Evolutionary conservation across 305 asterid species (phyloP).

Genomic region (Fraxinus ornus): DNA sequence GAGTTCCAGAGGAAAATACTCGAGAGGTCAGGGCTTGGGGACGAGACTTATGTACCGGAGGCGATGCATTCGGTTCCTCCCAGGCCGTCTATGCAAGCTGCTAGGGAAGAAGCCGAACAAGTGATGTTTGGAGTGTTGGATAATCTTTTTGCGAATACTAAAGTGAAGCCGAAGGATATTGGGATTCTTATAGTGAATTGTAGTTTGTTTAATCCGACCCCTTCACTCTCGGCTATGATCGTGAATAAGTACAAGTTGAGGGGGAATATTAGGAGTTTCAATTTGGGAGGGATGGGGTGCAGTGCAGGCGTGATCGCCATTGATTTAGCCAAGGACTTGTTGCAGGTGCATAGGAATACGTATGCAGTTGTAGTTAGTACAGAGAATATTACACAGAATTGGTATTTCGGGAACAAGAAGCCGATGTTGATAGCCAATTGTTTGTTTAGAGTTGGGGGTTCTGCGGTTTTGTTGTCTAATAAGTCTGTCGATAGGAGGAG

Average conservation of each 20-base stretch:
- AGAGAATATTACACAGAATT: slow-evolving; percentile 28
- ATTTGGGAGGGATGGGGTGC: slow-evolving; percentile 33
- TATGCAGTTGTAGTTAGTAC: slow-evolving; percentile 30
- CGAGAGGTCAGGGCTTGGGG: slow-evolving; percentile 26
- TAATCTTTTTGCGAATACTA: background rate
- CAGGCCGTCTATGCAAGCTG: slow-evolving; percentile 19
- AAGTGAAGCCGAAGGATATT: slow-evolving; percentile 18
- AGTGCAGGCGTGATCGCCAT: slow-evolving; percentile 28
- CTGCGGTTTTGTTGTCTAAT: slow-evolving; percentile 27
- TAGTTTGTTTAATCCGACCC: slow-evolving; percentile 29
- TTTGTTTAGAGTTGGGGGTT: slow-evolving; percentile 29
- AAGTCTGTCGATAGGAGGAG: slow-evolving; percentile 10
- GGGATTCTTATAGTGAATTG: slow-evolving; percentile 27
- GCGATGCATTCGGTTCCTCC: slow-evolving; percentile 29
- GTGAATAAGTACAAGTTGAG: slow-evolving; percentile 29
- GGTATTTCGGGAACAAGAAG: slow-evolving; percentile 31
- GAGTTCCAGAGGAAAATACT: slow-evolving; percentile 52
- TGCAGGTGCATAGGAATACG: slow-evolving; percentile 22
- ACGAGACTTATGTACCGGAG: slow-evolving; percentile 23
- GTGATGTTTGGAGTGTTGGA: slow-evolving; percentile 27
- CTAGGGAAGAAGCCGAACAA: slow-evolving; percentile 26
- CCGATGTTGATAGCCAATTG: slow-evolving; percentile 29
- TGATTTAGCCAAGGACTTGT: slow-evolving; percentile 27
- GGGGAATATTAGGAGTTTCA: slow-evolving; percentile 22
- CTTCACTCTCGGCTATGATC: slow-evolving; percentile 27